A percentile compares a stretch with the other conserved stretches of the same genome.
Conservation (phyloP, 495 filamentous ascomycete species). For the Achaetomiella virescens region DNA sequence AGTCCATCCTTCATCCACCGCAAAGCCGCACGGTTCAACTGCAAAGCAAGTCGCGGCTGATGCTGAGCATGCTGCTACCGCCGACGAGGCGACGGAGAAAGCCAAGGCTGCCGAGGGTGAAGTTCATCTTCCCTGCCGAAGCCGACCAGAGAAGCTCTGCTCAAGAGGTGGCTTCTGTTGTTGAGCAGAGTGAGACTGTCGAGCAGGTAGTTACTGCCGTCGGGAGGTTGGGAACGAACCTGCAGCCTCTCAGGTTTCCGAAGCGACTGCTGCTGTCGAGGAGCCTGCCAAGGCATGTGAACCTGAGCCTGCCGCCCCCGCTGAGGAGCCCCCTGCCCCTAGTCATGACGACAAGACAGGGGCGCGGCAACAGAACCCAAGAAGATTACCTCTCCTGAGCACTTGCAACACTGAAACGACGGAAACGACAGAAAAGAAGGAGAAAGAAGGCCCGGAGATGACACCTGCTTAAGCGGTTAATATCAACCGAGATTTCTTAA, state of each 20-base stretch:
- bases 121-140: background rate
- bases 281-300: background rate
- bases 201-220: slow-evolving; percentile 25
- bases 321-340: no score
- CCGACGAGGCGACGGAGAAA: slow-evolving; percentile 21
- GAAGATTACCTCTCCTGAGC: no score
- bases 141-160: slow-evolving; percentile 12
- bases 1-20: background rate
- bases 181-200: slow-evolving; percentile 27
- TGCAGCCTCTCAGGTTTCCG: background rate
- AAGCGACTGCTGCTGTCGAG: background rate
- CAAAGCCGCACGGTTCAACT: slow-evolving; percentile 1
- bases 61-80: slow-evolving; percentile 17
- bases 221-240: slow-evolving; percentile 13
- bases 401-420: background rate
- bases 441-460: slow-evolving; percentile 6
- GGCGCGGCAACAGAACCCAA: slow-evolving; percentile 2
- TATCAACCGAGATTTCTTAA: background rate
- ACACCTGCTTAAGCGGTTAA: background rate
- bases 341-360: no score
- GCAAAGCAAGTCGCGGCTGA: slow-evolving; percentile 15
- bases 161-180: slow-evolving; percentile 26
- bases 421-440: background rate
- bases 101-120: slow-evolving; percentile 4
- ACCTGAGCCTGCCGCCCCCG: no score